These are phyloP conservation scores for Whalleya microplaca DNA, from an alignment of 2,329 filamentous ascomycete genomes.

Conservation along the genomic window DNA sequence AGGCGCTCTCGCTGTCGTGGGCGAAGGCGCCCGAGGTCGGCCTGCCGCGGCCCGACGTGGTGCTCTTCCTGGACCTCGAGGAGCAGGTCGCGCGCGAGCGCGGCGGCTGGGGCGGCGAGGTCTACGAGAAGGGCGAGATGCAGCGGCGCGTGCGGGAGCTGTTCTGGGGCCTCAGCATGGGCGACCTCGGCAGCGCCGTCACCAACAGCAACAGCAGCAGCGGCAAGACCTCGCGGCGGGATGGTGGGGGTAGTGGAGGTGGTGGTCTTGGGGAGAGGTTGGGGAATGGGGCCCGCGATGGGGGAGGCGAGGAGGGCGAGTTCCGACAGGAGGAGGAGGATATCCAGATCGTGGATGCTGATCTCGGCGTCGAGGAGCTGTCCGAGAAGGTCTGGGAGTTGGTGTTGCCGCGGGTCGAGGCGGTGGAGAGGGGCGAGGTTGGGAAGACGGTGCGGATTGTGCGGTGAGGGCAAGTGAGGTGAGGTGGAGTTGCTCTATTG, in stretches of 20 bases:
- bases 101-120: conserved; percentile 87
- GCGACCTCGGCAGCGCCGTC: conserved; percentile 43
- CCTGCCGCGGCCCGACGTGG: conserved; percentile 83
- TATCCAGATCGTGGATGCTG: conserved; percentile 58
- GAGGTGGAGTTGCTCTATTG: too few relatives aligned
- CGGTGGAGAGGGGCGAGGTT: conserved; percentile 54
- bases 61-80: conserved; percentile 83
- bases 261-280: conserved; percentile 22
- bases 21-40: conserved; percentile 83
- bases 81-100: conserved; percentile 72
- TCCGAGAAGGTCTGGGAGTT: conserved; percentile 58
- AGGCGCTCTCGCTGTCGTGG: conserved; percentile 73
- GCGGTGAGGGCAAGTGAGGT: conserved; percentile 28
- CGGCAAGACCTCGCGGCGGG: conserved; percentile 12
- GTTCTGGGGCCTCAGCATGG: conserved; percentile 64
- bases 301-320: conserved; percentile 33
- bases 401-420: conserved; percentile 50
- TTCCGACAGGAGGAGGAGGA: conserved; percentile 57
- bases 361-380: conserved; percentile 59
- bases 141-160: conserved; percentile 77
- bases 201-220: conserved; percentile 13
- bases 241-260: conserved; percentile 8
- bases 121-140: conserved; percentile 85
- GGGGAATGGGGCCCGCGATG: conserved; percentile 16
- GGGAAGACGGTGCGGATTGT: conserved; percentile 52